Evolutionary conservation across 2,329 filamentous ascomycete genomes (phyloP), one percentile per base, ranked within the genome.

Genomic region (Monilinia aucupariae): DNA sequence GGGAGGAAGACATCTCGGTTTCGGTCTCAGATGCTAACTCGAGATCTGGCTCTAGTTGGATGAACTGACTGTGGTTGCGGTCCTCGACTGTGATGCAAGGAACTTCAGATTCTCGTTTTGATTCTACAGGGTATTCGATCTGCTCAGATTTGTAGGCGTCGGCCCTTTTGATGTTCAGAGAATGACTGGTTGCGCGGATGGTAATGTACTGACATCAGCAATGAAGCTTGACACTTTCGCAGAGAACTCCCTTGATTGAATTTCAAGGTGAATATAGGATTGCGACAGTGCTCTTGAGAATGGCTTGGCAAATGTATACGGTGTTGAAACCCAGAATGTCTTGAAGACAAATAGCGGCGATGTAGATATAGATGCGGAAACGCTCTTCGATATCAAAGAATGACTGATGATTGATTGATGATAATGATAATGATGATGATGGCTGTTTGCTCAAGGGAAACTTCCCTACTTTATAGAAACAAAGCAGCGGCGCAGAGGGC

Each of bases 1-100:
- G 68, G 27, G 71, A 70, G 10, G 71, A 72, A 64, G 70, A 70
- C 70, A 72, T 72, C 50, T 70, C 64, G 41, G 64, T 69, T 67
- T 71, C 67, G 34, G 65, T 71, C 64, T 72, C 68, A 27, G 70
- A 68, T 37, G 63, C 64, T 41, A 64, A 68, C 47, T 69, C 64
- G n/a, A 49, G 5, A 12, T 41, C 49, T 47, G 34, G 9, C 37
- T 58, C 12, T 61, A 62, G 67, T 59, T 66, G 59, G 50, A 66
- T 22, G 30, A 53, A 56, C 62, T 56, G 68, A 58, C 67, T 67
- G 22, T 65, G 61, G 67, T 70, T 66, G 59, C 67, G 64, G 66
- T 71, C 65, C 45, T 70, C 67, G 65, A 71, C 64, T 64, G 60
- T 67, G 64, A 72, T 71, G 12, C 52, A n/a, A 41, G 69, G 70